These are phyloP conservation scores for Apocynum venetum DNA, from an alignment of 257 asterid species.

Conservation along the genomic window DNA sequence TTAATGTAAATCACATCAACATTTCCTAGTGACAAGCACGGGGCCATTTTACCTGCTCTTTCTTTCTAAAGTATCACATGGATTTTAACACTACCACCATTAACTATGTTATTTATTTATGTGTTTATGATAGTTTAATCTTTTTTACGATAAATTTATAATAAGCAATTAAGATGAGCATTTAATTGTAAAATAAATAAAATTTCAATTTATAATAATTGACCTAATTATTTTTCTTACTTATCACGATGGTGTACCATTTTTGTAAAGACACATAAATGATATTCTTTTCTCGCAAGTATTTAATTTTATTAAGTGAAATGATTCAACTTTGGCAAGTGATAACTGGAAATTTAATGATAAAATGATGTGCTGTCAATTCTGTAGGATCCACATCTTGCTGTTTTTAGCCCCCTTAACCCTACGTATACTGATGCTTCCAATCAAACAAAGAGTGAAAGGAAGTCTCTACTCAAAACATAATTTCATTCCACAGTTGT, in stretches of 20 bases:
- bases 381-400: constrained; percentile 30
- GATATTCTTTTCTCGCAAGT: too few relatives aligned
- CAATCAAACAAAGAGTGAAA: constrained; percentile 7
- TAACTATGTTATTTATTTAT: too few relatives aligned
- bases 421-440: constrained; percentile 15
- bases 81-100: not conserved
- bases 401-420: constrained; percentile 4
- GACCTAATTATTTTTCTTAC: too few relatives aligned
- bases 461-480: constrained; percentile 3
- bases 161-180: too few relatives aligned
- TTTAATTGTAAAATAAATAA: too few relatives aligned
- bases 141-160: too few relatives aligned
- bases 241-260: too few relatives aligned
- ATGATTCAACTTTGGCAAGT: too few relatives aligned
- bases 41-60: not conserved
- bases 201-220: too few relatives aligned
- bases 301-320: too few relatives aligned
- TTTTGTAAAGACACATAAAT: too few relatives aligned
- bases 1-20: constrained; percentile 27
- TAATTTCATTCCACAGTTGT: not conserved
- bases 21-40: constrained; percentile 18
- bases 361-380: constrained; percentile 17
- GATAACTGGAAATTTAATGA: constrained; percentile 16
- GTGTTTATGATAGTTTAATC: too few relatives aligned
- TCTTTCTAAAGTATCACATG: not conserved